These are phyloP conservation scores for Rhizopus arrhizus DNA, from an alignment of 371 early-diverging fungal genomes.

Conservation along the genomic window DNA sequence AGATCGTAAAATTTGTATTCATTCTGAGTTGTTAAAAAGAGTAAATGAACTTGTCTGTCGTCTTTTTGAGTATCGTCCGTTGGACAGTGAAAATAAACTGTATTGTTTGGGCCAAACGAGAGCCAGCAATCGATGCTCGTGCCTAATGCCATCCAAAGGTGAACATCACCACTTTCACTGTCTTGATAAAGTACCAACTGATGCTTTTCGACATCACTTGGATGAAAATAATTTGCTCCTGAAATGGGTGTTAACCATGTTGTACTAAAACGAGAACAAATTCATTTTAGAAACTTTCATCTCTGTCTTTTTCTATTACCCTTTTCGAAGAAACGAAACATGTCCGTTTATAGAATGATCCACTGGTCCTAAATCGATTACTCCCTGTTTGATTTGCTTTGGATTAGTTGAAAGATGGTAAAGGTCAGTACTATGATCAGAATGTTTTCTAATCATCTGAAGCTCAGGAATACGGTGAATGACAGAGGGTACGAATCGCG, in stretches of 20 bases:
- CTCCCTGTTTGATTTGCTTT: not conserved
- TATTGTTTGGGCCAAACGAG: slow-evolving; percentile 2
- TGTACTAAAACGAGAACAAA: slow-evolving; percentile 6
- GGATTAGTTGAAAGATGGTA: not conserved
- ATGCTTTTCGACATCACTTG: slow-evolving; percentile 10
- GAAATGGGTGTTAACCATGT: slow-evolving; percentile 28
- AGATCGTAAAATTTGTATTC: not conserved
- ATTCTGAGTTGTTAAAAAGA: slow-evolving; percentile 5
- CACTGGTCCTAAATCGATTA: slow-evolving; percentile 6
- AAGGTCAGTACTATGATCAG: not conserved
- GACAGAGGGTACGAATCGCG: not conserved
- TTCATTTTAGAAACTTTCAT: not conserved
- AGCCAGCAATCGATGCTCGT: slow-evolving; percentile 14
- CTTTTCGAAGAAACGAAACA: slow-evolving; percentile 18
- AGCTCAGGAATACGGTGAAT: slow-evolving; percentile 7
- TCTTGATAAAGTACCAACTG: slow-evolving; percentile 25
- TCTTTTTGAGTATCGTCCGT: not conserved
- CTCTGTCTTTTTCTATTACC: slow-evolving; percentile 5
- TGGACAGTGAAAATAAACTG: not conserved
- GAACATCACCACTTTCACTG: slow-evolving; percentile 7
- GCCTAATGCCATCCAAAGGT: slow-evolving; percentile 23
- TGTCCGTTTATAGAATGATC: slow-evolving; percentile 6
- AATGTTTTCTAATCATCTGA: slow-evolving; percentile 5
- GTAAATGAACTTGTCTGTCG: slow-evolving; percentile 5
- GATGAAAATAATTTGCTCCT: slow-evolving; percentile 1